Evolutionary conservation across 306 rosid species (phyloP).

Genomic region (Gynostemma pentaphyllum): DNA sequence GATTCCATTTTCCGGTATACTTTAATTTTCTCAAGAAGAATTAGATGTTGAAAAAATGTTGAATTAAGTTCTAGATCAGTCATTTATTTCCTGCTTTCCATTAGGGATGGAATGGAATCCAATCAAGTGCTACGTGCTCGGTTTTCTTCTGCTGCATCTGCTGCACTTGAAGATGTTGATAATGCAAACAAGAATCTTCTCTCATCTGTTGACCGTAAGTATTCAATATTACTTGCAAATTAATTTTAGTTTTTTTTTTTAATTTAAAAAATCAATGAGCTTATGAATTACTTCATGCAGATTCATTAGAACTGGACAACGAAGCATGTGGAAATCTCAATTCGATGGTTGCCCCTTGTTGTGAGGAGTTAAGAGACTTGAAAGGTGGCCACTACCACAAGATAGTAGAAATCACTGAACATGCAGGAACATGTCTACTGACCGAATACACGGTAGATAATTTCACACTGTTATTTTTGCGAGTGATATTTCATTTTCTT

Average conservation of each 20-base stretch:
- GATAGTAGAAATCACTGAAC: constrained; percentile 83
- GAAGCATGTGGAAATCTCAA: constrained; percentile 85
- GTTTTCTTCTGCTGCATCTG: constrained; percentile 59
- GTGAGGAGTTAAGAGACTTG: constrained; percentile 76
- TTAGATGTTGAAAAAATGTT: neutral
- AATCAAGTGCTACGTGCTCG: constrained; percentile 58
- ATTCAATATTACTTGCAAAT: constrained; percentile 13
- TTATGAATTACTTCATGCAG: constrained; percentile 36
- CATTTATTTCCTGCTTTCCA: constrained; percentile 2
- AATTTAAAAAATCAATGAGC: constrained; percentile 4
- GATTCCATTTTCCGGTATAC: constrained; percentile 70
- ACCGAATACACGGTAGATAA: constrained; percentile 64
- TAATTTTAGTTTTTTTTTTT: neutral
- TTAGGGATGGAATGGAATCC: constrained; percentile 80
- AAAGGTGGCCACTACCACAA: constrained; percentile 90
- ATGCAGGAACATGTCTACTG: constrained; percentile 80
- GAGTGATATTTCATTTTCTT: neutral
- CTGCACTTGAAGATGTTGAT: constrained; percentile 77
- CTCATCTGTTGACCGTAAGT: constrained; percentile 74
- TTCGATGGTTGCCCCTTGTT: constrained; percentile 77
- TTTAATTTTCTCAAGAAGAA: neutral
- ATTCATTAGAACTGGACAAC: constrained; percentile 87
- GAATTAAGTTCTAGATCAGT: neutral
- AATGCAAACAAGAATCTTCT: constrained; percentile 68
- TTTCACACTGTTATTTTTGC: neutral